Conservation (phyloP, 441 rosid genomes). For the Capsella rubella region DNA sequence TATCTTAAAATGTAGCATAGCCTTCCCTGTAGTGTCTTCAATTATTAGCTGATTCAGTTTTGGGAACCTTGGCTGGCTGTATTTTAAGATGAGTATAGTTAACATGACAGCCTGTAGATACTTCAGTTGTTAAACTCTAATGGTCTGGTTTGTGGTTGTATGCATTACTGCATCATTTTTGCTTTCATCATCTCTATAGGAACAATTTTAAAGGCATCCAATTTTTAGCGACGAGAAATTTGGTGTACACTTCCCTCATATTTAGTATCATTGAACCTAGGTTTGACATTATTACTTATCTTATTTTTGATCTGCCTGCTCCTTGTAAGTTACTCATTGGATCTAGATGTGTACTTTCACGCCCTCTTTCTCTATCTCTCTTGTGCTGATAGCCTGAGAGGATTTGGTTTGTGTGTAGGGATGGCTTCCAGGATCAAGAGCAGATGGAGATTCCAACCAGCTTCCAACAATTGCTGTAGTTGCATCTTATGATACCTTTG, state of each 20-base stretch:
- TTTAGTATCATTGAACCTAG: not conserved
- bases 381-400: constrained; percentile 29
- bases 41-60: constrained; percentile 24
- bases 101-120: constrained; percentile 23
- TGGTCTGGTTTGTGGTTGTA: constrained; percentile 26
- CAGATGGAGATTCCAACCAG: constrained; percentile 89
- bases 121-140: constrained; percentile 13
- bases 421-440: constrained; percentile 91
- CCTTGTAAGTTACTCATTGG: constrained; percentile 17
- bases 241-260: constrained; percentile 4
- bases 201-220: constrained; percentile 7
- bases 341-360: not conserved
- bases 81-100: constrained; percentile 20
- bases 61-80: constrained; percentile 27
- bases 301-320: not conserved
- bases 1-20: not conserved
- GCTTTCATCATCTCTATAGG: constrained; percentile 6
- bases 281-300: constrained; percentile 11
- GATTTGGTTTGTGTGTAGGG: constrained; percentile 61
- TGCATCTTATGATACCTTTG: constrained; percentile 96
- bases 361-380: not conserved
- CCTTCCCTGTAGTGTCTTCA: not conserved
- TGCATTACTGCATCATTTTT: constrained; percentile 7
- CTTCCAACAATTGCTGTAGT: constrained; percentile 96
- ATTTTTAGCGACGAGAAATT: constrained; percentile 27